Evolutionary conservation across 768 basidiomycete genomes (phyloP), one percentile per base, ranked within the genome.

Genomic region (Lyophyllum semitale): DNA sequence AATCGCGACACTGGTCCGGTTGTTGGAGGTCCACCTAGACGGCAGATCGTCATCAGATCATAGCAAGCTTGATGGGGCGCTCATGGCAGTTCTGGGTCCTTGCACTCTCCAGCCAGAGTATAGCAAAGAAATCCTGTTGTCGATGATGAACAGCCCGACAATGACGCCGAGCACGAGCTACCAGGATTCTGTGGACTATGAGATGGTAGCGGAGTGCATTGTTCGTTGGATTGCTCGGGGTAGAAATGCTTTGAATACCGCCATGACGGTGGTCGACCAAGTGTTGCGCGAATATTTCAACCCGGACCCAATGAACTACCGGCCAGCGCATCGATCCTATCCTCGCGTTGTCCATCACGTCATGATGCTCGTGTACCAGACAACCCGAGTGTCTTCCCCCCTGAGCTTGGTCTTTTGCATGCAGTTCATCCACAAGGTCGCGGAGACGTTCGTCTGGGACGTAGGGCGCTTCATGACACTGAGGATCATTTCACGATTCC

Each of bases 361-460:
- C 32, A 27, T 55, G 43, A 41, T 47, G 35, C 46, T 55, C n/a
- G 44, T 48, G 18, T 47, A 47, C n/a, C 37, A 41, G 22, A 17
- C 44, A 11, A 48, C 53, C 20, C 20, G 25, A 27, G 29, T 25
- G 17, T 48, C 37, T 11, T 48, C 47, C 17, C 45, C 33, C 2
- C 43, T 29, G 29, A 55, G 37, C 35, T 40, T 55, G n/a, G 6
- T 38, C 6, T 37, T 49, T 17, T 55, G 45, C 23, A 32, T 37
- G 26, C 48, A 55, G 22, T 55, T 55, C 30, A 55, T 55, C 35
- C 53, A 38, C 32, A 45, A 47, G 13, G 47, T 55, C 17, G 29
- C 45, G 7, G 53, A 55, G 27, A 55, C 53, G 22, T 55, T 55
- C 29, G 17, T 55, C 25, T 48, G 44, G 53, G 53, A 48, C 18